Evolutionary conservation across 495 filamentous ascomycete genomes (phyloP).

Genomic region (Pyrenopolyporus hunteri): DNA sequence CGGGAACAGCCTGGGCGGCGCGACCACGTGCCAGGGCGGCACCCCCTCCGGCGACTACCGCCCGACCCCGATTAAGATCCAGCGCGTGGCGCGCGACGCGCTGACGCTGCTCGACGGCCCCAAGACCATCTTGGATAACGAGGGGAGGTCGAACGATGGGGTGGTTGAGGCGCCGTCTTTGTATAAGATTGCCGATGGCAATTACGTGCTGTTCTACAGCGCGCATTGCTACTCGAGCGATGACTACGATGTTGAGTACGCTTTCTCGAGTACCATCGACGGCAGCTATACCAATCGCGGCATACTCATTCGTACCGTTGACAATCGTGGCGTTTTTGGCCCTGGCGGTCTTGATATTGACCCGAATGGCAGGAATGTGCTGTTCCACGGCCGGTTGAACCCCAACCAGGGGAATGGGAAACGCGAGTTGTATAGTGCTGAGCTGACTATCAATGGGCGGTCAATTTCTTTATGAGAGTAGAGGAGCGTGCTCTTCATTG

Average conservation of each 20-base stretch:
- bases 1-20: constrained; percentile 56
- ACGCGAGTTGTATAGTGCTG: constrained; percentile 36
- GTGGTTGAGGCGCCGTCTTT: constrained; percentile 68
- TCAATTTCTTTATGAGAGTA: constrained; percentile 11
- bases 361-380: constrained; percentile 36
- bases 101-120: constrained; percentile 56
- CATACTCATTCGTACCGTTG: constrained; percentile 38
- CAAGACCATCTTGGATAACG: constrained; percentile 59
- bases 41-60: constrained; percentile 32
- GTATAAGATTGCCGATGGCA: constrained; percentile 51
- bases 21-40: constrained; percentile 40
- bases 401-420: constrained; percentile 20
- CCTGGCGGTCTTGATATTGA: constrained; percentile 43
- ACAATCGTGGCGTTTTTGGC: constrained; percentile 36
- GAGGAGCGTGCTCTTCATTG: too few relatives aligned
- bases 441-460: constrained; percentile 37
- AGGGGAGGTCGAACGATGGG: constrained; percentile 56
- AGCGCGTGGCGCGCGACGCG: constrained; percentile 57
- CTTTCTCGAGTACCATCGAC: constrained; percentile 51
- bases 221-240: constrained; percentile 60
- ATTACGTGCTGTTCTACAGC: constrained; percentile 67
- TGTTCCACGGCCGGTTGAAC: constrained; percentile 40
- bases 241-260: constrained; percentile 62
- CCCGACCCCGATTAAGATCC: constrained; percentile 63
- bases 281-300: constrained; percentile 56